These are phyloP conservation scores for Cordyceps pruinosa DNA, from an alignment of 2,329 filamentous ascomycete species.

Conservation along the genomic window DNA sequence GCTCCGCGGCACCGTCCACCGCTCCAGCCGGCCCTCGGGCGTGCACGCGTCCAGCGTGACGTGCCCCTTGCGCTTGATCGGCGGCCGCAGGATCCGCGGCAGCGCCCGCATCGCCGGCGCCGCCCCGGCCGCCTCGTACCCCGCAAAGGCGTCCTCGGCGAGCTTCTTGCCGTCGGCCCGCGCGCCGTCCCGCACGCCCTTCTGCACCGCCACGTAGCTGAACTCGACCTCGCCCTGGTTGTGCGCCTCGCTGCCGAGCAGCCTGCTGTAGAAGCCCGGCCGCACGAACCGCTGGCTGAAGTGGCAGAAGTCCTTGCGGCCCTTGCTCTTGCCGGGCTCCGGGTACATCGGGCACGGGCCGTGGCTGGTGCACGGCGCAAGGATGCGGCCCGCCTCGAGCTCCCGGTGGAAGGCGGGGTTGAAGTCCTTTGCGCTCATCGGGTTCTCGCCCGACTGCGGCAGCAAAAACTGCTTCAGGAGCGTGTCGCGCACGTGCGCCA, in stretches of 20 bases:
- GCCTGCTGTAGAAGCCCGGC: slow-evolving; percentile 70
- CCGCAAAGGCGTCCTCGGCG: slow-evolving; percentile 61
- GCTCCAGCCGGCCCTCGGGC: slow-evolving; percentile 74
- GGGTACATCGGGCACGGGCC: slow-evolving; percentile 82
- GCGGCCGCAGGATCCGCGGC: slow-evolving; percentile 69
- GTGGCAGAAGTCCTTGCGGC: slow-evolving; percentile 84
- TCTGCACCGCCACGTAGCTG: slow-evolving; percentile 79
- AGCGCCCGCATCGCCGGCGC: slow-evolving; percentile 57
- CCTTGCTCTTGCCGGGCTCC: slow-evolving; percentile 58
- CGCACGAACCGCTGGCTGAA: slow-evolving; percentile 86
- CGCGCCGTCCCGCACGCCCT: slow-evolving; percentile 48
- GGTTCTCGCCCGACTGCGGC: slow-evolving; percentile 32
- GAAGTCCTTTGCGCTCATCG: slow-evolving; percentile 28
- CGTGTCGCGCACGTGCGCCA: slow-evolving; percentile 75
- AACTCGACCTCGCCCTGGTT: slow-evolving; percentile 91
- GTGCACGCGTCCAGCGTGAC: slow-evolving; percentile 90
- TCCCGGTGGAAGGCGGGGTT: slow-evolving; percentile 34
- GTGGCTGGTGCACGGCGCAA: slow-evolving; percentile 85
- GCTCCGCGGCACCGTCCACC: slow-evolving; percentile 84
- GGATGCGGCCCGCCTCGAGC: slow-evolving; percentile 56
- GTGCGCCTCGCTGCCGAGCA: slow-evolving; percentile 56
- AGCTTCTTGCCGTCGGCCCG: slow-evolving; percentile 45
- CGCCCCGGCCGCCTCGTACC: slow-evolving; percentile 52
- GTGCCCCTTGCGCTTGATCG: slow-evolving; percentile 82
- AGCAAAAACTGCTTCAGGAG: slow-evolving; percentile 70